phyloP scores from a whole-genome alignment of 169 alveolate species.

The Eimeria acervulina region DNA sequence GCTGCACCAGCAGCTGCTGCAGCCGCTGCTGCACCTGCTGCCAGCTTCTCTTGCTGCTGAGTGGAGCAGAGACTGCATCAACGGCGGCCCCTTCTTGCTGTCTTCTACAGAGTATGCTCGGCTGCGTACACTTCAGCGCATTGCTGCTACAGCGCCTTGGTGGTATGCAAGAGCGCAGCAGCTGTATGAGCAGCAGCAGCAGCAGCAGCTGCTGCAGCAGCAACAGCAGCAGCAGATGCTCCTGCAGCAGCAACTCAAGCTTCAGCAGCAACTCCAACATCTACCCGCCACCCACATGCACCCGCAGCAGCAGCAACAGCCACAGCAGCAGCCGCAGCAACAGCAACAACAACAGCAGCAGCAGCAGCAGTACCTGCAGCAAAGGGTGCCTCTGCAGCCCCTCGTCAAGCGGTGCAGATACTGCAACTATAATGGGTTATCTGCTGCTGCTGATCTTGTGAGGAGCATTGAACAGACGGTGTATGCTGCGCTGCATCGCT shows the following conservation, averaged over 20 bases:
- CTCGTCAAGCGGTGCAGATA: conserved; percentile 68
- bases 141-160: conserved; percentile 74
- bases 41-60: conserved; percentile 38
- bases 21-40: conserved; percentile 67
- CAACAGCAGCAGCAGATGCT: not conserved
- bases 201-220: conserved; percentile 18
- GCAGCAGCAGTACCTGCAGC: conserved; percentile 49
- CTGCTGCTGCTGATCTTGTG: conserved; percentile 40
- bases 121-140: conserved; percentile 7
- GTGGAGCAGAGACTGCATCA: not conserved
- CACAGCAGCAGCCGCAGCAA: not conserved
- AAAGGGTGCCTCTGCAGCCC: conserved; percentile 70
- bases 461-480: conserved; percentile 1
- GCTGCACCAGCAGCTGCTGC: conserved; percentile 39
- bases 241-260: not conserved
- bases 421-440: conserved; percentile 48
- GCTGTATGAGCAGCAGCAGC: conserved; percentile 37
- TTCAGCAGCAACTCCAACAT: too few relatives aligned
- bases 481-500: not conserved
- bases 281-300: not conserved
- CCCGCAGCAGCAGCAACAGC: not conserved
- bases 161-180: conserved; percentile 49
- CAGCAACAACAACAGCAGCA: conserved; percentile 1
- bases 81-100: conserved; percentile 52
- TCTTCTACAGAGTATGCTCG: conserved; percentile 69